Percentiles rank a stretch among this genome's conserved stretches.
These are phyloP conservation scores for Hymenoscyphus fraxineus DNA, from an alignment of 2,329 filamentous ascomycete genomes.

Conservation along the genomic window DNA sequence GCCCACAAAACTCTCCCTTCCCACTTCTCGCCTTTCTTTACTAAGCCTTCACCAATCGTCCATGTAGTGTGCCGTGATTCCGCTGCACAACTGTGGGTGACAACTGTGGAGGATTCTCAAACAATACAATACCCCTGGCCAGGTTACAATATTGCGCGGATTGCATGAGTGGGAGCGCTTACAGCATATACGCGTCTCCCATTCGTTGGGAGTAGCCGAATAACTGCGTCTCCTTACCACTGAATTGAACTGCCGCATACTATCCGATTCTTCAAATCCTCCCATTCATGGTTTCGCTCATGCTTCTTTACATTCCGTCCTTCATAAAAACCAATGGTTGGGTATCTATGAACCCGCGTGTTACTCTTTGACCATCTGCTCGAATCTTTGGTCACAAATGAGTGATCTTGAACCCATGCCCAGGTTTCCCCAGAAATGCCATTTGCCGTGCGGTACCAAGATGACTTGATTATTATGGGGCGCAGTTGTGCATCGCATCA, in stretches of 20 bases:
- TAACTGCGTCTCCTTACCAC: background rate
- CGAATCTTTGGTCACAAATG: background rate
- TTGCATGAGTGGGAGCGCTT: background rate
- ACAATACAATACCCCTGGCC: background rate
- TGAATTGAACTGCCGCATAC: background rate
- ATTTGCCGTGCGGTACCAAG: background rate
- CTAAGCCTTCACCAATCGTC: too few species aligned
- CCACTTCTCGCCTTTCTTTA: too few species aligned
- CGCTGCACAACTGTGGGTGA: background rate
- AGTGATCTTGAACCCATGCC: background rate
- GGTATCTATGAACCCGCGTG: too few species aligned
- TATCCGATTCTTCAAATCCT: background rate
- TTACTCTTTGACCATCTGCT: too few species aligned
- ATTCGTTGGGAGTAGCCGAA: background rate
- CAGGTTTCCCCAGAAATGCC: background rate
- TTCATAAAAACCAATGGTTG: too few species aligned
- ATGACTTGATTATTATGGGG: background rate
- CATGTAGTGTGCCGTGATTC: background rate
- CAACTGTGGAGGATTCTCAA: background rate
- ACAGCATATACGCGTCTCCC: background rate
- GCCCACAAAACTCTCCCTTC: too few species aligned
- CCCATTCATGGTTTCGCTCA: background rate
- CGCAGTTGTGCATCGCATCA: background rate
- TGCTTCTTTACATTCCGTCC: too few species aligned
- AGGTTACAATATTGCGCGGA: background rate